Base-by-base conservation (phyloP, 345 rosid species). In the Nasturtium officinale region DNA sequence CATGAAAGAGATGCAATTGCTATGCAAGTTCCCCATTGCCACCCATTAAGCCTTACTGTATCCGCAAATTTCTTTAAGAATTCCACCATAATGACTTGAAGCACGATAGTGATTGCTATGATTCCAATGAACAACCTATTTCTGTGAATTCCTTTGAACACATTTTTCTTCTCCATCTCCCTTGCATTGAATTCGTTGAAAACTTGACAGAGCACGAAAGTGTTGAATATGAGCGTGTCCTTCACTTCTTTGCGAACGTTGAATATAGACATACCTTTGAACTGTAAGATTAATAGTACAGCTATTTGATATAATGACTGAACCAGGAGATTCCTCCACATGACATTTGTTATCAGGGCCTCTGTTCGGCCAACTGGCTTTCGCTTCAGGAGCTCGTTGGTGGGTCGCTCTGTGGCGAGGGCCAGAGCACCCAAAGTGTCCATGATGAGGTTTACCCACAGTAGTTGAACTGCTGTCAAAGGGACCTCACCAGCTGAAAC, bases 381-480 rank as follows among this genome's bases (percentile, higher is more conserved):
- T 61, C 58, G 84, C 46, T 64, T 51, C 81, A 86, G 76, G 57
- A 88, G 90, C 60, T 86, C 86, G 51, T 82, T 83, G 11, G 86
- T 86, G 28, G 92, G 90, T 21, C 75, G 71, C 29, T 84, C 88
- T 18, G 90, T 88, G 54, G 93, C 90, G 1, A 88, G 84, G 43
- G 93, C 90, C 42, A 85, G 75, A 63, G 89, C 93, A 61, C 93
- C 93, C 59, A 88, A 60, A 15, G 86, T 83, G 79, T 85, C 89
- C 85, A 86, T 83, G 79, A 88, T 81, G 77, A 86, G 85, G 78
- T 86, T 86, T 48, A 88, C 89, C 93, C 90, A 88, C 64, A 85
- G 51, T 60, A 86, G 69, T 50, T 88, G 90, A 33, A 81, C 83
- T 70, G 90, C 83, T 28, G 84, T 83, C 72, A 88, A 71, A 26